Conservation (phyloP, 169 alveolate genomes). For the Plasmodium coatneyi region DNA sequence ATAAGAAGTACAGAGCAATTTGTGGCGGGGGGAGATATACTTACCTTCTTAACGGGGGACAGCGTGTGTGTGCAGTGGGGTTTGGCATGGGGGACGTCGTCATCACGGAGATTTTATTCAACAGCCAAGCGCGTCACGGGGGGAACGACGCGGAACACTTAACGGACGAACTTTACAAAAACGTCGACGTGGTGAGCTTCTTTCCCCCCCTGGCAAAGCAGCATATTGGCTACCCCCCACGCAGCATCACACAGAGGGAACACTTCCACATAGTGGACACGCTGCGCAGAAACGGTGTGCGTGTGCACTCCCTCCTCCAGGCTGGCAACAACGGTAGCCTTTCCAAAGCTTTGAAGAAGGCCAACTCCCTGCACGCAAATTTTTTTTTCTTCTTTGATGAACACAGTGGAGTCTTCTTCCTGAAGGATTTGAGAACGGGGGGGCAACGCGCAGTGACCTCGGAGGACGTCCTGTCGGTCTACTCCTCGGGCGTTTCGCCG, state of each 20-base stretch:
- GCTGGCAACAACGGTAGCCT: neutral
- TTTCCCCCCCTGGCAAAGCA: neutral
- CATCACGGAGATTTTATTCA: slow-evolving; percentile 48
- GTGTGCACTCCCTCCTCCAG: slow-evolving; percentile 20
- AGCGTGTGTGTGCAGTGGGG: slow-evolving; percentile 31
- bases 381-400: slow-evolving; percentile 34
- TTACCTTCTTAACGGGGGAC: neutral
- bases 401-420: neutral
- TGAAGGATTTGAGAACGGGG: slow-evolving; percentile 53
- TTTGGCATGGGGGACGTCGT: slow-evolving; percentile 75
- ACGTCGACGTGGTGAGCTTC: slow-evolving; percentile 45
- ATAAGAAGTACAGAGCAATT: slow-evolving; percentile 30
- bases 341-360: slow-evolving; percentile 67
- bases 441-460: slow-evolving; percentile 19
- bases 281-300: slow-evolving; percentile 16
- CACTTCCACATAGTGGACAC: slow-evolving; percentile 16
- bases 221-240: neutral
- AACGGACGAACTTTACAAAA: neutral
- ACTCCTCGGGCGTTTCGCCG: neutral
- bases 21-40: slow-evolving; percentile 74
- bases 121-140: neutral
- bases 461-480: slow-evolving; percentile 14
- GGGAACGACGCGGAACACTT: neutral
- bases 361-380: slow-evolving; percentile 18
- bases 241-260: slow-evolving; percentile 24